Evolutionary conservation across 2,329 filamentous ascomycete genomes (phyloP).

Genomic region (Pyrenophora graminea): DNA sequence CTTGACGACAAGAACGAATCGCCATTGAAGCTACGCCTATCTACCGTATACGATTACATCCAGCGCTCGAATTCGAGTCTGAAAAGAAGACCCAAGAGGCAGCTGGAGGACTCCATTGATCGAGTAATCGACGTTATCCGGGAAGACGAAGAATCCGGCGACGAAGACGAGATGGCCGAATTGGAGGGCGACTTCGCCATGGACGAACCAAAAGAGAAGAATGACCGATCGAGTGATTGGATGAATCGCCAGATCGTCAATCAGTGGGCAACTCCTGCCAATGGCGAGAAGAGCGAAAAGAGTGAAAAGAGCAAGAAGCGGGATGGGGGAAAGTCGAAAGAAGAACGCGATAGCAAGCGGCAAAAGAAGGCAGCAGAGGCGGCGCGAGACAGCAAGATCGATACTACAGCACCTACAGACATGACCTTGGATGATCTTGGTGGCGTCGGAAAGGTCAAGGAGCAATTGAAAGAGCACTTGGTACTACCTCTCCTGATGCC

Average conservation of each 20-base stretch:
- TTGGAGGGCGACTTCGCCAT: slow-evolving; percentile 49
- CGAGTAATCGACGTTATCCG: slow-evolving; percentile 75
- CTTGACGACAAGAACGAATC: slow-evolving; percentile 64
- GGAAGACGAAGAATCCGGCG: slow-evolving; percentile 59
- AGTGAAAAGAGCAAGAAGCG: slow-evolving; percentile 50
- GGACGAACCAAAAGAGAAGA: slow-evolving; percentile 27
- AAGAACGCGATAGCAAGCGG: slow-evolving; percentile 69
- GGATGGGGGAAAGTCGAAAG: slow-evolving; percentile 57
- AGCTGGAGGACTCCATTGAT: slow-evolving; percentile 84
- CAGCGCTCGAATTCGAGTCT: slow-evolving; percentile 85
- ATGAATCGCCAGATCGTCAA: slow-evolving; percentile 69
- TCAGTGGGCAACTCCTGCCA: slow-evolving; percentile 54
- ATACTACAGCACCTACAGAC: slow-evolving; percentile 68
- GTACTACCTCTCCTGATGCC: slow-evolving; percentile 73
- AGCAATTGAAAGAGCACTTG: slow-evolving; percentile 70
- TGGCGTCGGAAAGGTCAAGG: slow-evolving; percentile 73
- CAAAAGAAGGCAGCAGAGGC: slow-evolving; percentile 54
- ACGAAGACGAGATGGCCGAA: slow-evolving; percentile 56
- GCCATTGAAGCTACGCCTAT: slow-evolving; percentile 59
- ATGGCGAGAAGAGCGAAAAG: slow-evolving; percentile 27
- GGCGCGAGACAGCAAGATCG: slow-evolving; percentile 50
- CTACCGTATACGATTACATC: slow-evolving; percentile 75
- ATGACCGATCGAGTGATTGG: slow-evolving; percentile 53
- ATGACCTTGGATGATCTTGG: slow-evolving; percentile 73
- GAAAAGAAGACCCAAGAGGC: slow-evolving; percentile 77